phyloP scores from a whole-genome alignment of 805 yeast species.

The Metschnikowia reukaufii region DNA sequence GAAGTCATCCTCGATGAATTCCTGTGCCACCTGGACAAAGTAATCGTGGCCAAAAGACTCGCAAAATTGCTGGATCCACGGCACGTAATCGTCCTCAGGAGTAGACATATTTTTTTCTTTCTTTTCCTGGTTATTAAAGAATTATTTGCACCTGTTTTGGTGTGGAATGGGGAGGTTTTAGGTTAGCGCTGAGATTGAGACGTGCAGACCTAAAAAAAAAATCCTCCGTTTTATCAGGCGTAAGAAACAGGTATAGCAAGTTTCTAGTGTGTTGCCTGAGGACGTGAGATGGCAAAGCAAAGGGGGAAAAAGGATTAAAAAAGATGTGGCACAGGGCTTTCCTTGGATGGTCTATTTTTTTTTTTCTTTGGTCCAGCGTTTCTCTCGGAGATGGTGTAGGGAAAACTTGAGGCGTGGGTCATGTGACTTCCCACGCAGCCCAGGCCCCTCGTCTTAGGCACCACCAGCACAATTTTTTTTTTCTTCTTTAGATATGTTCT shows the following conservation, averaged over 20 bases:
- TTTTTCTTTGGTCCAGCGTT: neutral
- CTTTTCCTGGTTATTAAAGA: neutral
- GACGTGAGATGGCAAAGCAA: too few relatives aligned
- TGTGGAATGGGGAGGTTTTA: too few relatives aligned
- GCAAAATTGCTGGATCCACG: conserved; percentile 84
- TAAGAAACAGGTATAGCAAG: too few relatives aligned
- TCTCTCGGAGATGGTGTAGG: conserved; percentile 3
- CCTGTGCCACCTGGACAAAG: conserved; percentile 88
- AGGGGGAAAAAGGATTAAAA: neutral
- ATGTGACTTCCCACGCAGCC: conserved; percentile 5
- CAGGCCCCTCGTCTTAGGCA: neutral
- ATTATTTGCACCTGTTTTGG: neutral
- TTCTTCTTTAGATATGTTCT: too few relatives aligned
- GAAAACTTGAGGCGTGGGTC: neutral
- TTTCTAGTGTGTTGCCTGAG: too few relatives aligned
- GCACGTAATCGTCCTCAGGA: conserved; percentile 57
- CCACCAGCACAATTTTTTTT: neutral
- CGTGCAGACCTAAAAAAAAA: too few relatives aligned
- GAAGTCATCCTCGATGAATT: conserved; percentile 94
- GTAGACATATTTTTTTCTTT: conserved; percentile 19
- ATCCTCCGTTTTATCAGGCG: too few relatives aligned
- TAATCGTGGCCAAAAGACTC: conserved; percentile 81
- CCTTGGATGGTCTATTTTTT: neutral
- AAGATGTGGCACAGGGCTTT: neutral
- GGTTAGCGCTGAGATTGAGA: too few relatives aligned